Percentiles rank a stretch among this genome's conserved stretches.
These are phyloP conservation scores for Ceratocystis eucalypticola DNA, from an alignment of 2,329 filamentous ascomycete species.

Conservation along the genomic window DNA sequence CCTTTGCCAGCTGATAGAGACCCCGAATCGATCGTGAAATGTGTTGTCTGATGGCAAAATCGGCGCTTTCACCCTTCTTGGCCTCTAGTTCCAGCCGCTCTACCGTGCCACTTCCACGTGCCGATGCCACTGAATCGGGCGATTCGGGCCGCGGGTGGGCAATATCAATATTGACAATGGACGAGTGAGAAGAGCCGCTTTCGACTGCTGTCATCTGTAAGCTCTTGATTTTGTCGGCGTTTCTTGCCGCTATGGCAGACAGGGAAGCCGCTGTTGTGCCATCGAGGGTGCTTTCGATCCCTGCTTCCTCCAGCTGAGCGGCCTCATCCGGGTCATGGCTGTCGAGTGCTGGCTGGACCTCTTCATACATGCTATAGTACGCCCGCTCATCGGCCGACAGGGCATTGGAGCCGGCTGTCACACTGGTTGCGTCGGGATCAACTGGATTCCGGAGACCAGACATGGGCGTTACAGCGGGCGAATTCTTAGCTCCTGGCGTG, in stretches of 20 bases:
- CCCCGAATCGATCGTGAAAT: slow-evolving; percentile 66
- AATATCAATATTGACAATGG: slow-evolving; percentile 26
- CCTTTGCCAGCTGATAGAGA: slow-evolving; percentile 55
- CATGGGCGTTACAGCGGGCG: slow-evolving; percentile 23
- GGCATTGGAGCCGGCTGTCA: neutral
- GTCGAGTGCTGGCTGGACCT: slow-evolving; percentile 69
- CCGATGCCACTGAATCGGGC: slow-evolving; percentile 44
- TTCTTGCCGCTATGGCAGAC: neutral
- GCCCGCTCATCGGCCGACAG: slow-evolving; percentile 44
- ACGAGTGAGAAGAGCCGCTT: slow-evolving; percentile 8
- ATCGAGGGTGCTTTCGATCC: slow-evolving; percentile 25
- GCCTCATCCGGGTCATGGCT: slow-evolving; percentile 64
- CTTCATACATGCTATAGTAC: slow-evolving; percentile 65
- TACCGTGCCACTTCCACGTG: slow-evolving; percentile 43
- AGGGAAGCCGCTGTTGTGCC: slow-evolving; percentile 23
- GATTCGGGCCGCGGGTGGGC: slow-evolving; percentile 46
- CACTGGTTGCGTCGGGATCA: neutral
- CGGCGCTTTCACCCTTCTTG: slow-evolving; percentile 45
- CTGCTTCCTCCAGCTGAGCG: slow-evolving; percentile 26
- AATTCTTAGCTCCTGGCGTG: slow-evolving; percentile 23
- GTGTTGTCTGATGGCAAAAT: slow-evolving; percentile 66
- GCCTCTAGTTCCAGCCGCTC: slow-evolving; percentile 47
- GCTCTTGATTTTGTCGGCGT: neutral
- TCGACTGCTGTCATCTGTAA: slow-evolving; percentile 5
- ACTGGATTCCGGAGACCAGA: neutral